Evolutionary conservation across 331 rosid genomes (phyloP).

Genomic region (Arachis monticola): DNA sequence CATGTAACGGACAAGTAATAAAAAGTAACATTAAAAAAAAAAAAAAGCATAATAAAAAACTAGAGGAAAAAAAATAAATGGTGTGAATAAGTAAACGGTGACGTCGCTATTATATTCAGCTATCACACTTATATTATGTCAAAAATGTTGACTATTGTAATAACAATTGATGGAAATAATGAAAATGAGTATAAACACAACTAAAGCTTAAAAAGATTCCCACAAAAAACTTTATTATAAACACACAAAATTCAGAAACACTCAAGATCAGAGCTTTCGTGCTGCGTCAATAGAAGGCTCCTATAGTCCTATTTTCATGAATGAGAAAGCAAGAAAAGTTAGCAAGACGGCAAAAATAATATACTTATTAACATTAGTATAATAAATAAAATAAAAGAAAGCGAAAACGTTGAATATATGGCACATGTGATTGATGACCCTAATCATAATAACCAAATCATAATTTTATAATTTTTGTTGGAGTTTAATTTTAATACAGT

Average conservation of each 20-base stretch:
- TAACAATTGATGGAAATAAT: background rate
- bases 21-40: background rate
- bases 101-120: background rate
- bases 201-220: background rate
- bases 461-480: background rate
- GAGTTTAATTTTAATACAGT: too few relatives aligned
- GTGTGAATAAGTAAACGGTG: slow-evolving; percentile 3
- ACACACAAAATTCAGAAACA: background rate
- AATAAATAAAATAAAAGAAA: background rate
- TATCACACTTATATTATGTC: background rate
- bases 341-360: background rate
- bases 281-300: background rate
- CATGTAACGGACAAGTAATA: background rate
- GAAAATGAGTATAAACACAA: background rate
- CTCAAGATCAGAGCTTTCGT: background rate
- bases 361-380: background rate
- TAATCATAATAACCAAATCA: background rate
- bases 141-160: slow-evolving; percentile 4
- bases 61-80: background rate
- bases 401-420: slow-evolving; percentile 31
- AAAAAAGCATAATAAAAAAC: background rate
- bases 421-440: slow-evolving; percentile 29
- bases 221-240: background rate
- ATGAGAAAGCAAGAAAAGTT: slow-evolving; percentile 5
- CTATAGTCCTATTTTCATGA: background rate